Conservation (phyloP, 2,329 filamentous ascomycete genomes). For the Ophiostoma sp. region DNA sequence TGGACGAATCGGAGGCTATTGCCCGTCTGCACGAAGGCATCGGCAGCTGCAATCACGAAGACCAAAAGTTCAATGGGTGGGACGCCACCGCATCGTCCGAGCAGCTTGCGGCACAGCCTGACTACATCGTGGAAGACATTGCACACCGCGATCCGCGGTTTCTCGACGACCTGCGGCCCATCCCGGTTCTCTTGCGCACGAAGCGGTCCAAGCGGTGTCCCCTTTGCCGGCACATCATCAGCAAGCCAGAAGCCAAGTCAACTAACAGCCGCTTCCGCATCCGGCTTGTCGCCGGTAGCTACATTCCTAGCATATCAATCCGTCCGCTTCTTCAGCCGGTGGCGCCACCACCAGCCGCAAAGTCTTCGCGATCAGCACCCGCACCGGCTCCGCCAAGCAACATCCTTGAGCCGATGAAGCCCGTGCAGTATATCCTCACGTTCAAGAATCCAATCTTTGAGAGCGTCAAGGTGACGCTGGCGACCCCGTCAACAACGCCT, state of each 20-base stretch:
- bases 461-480: conserved; percentile 76
- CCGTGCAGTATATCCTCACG: conserved; percentile 77
- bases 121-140: conserved; percentile 41
- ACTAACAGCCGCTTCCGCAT: conserved; percentile 88
- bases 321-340: conserved; percentile 47
- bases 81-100: conserved; percentile 51
- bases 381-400: conserved; percentile 25
- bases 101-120: conserved; percentile 45
- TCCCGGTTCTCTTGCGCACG: conserved; percentile 77
- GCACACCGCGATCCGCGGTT: conserved; percentile 53
- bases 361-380: conserved; percentile 28
- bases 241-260: conserved; percentile 88
- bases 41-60: background rate
- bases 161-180: conserved; percentile 68
- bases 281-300: conserved; percentile 77
- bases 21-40: conserved; percentile 44
- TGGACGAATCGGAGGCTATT: conserved; percentile 59
- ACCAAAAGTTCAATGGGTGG: conserved; percentile 48
- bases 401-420: conserved; percentile 53
- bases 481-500: conserved; percentile 73
- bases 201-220: conserved; percentile 93
- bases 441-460: conserved; percentile 95
- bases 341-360: background rate
- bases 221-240: conserved; percentile 87
- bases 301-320: conserved; percentile 78